Evolutionary conservation across 2,329 filamentous ascomycete genomes (phyloP).

Genomic region (Exophiala mesophila): DNA sequence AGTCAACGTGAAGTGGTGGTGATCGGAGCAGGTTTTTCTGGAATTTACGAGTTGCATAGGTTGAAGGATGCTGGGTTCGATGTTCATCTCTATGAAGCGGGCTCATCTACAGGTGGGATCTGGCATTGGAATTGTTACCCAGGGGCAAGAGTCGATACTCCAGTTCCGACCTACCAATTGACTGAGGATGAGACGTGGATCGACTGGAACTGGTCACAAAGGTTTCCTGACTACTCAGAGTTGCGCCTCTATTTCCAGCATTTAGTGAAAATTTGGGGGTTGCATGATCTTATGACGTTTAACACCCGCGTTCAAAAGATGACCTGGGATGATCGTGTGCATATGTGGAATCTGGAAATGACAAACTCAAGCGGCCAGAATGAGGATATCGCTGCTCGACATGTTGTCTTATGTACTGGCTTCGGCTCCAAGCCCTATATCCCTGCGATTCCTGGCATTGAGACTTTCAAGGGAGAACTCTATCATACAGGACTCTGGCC

Average conservation of each 20-base stretch:
- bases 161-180: slow-evolving; percentile 45
- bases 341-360: background rate
- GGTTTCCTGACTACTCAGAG: slow-evolving; percentile 8
- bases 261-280: slow-evolving; percentile 5
- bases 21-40: slow-evolving; percentile 33
- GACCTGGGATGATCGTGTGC: slow-evolving; percentile 4
- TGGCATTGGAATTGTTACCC: slow-evolving; percentile 36
- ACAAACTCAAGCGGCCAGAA: background rate
- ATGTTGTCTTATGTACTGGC: slow-evolving; percentile 34
- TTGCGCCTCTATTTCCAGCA: slow-evolving; percentile 7
- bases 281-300: slow-evolving; percentile 3
- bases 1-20: slow-evolving; percentile 19
- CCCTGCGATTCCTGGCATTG: slow-evolving; percentile 55
- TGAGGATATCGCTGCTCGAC: background rate
- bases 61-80: slow-evolving; percentile 48
- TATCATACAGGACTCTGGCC: slow-evolving; percentile 60
- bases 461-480: slow-evolving; percentile 53
- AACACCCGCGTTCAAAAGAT: slow-evolving; percentile 24
- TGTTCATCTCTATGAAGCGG: slow-evolving; percentile 49
- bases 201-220: slow-evolving; percentile 12
- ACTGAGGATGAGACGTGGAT: slow-evolving; percentile 44
- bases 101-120: slow-evolving; percentile 31
- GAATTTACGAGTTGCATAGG: slow-evolving; percentile 49
- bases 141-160: slow-evolving; percentile 44
- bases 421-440: slow-evolving; percentile 56